These are phyloP conservation scores for Coniochaeta sp. DNA, from an alignment of 2,329 filamentous ascomycete species.

Conservation along the genomic window DNA sequence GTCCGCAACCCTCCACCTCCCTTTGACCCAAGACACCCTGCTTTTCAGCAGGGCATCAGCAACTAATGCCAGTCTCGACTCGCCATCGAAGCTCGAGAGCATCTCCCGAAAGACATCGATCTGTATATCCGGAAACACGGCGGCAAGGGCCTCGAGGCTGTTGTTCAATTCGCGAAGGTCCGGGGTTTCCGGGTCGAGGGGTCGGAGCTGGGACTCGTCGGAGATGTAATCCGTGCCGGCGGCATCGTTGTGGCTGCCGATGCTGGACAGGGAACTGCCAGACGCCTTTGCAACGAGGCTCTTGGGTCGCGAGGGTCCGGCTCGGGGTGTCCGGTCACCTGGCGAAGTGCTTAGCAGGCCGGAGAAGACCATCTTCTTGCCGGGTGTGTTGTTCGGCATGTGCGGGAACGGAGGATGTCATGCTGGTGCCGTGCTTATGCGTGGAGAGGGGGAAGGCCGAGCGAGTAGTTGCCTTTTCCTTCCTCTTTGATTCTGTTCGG, in stretches of 20 bases:
- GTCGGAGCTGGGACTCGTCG: slow-evolving; percentile 47
- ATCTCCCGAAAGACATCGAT: slow-evolving; percentile 79
- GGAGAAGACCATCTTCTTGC: slow-evolving; percentile 42
- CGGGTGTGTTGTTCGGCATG: slow-evolving; percentile 2
- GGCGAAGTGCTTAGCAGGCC: slow-evolving; percentile 37
- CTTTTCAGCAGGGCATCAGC: slow-evolving; percentile 72
- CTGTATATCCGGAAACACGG: slow-evolving; percentile 74
- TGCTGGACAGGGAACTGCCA: slow-evolving; percentile 10
- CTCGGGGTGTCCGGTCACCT: slow-evolving; percentile 17
- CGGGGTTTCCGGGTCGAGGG: slow-evolving; percentile 42
- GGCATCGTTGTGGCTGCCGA: slow-evolving; percentile 2
- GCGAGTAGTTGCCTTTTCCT: background rate
- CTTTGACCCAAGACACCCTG: slow-evolving; percentile 62
- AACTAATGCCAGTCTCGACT: slow-evolving; percentile 69
- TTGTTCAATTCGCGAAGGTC: slow-evolving; percentile 65
- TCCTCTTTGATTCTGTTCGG: background rate
- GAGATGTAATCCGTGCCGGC: slow-evolving; percentile 36
- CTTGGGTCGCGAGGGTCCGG: slow-evolving; percentile 9
- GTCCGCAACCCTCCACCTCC: slow-evolving; percentile 49
- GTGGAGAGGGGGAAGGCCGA: background rate
- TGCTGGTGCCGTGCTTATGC: slow-evolving; percentile 1
- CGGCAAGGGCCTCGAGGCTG: slow-evolving; percentile 59
- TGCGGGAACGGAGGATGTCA: background rate
- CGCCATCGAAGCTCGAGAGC: slow-evolving; percentile 65
- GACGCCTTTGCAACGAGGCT: slow-evolving; percentile 19